phyloP scores from a whole-genome alignment of 768 basidiomycete species.

The Leccinum broughii region DNA sequence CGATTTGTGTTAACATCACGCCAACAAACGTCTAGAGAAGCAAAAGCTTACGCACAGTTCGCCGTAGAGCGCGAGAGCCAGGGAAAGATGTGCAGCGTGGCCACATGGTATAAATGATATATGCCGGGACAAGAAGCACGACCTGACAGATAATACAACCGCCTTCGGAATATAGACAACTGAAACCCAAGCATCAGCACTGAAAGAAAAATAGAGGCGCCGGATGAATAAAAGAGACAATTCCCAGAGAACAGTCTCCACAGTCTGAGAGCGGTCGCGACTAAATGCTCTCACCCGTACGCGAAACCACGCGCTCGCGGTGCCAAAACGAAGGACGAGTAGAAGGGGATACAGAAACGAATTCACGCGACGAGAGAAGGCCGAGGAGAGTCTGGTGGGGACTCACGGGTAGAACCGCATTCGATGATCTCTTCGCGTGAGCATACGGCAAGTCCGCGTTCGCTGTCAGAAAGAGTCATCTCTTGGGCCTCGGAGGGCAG shows the following conservation, averaged over 20 bases:
- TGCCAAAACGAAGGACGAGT: not conserved
- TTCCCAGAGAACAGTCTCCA: slow-evolving; percentile 5
- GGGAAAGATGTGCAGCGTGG: slow-evolving; percentile 56
- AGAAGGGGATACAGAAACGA: not conserved
- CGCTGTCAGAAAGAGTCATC: slow-evolving; percentile 10
- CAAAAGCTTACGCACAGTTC: slow-evolving; percentile 53
- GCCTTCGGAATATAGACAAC: slow-evolving; percentile 67
- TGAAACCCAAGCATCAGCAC: slow-evolving; percentile 29
- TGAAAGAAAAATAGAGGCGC: not conserved
- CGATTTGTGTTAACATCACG: slow-evolving; percentile 9
- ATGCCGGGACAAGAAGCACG: slow-evolving; percentile 47
- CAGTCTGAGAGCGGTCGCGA: slow-evolving; percentile 1
- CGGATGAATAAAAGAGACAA: slow-evolving; percentile 4
- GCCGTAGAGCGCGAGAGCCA: slow-evolving; percentile 61
- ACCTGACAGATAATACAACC: slow-evolving; percentile 60
- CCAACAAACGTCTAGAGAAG: slow-evolving; percentile 1
- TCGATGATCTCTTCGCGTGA: slow-evolving; percentile 27
- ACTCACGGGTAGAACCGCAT: slow-evolving; percentile 30
- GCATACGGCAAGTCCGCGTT: slow-evolving; percentile 24
- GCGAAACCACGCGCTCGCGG: not conserved
- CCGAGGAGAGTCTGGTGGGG: slow-evolving; percentile 13
- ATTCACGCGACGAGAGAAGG: slow-evolving; percentile 8
- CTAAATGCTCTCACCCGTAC: not conserved
- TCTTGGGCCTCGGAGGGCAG: not conserved
- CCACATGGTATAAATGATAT: slow-evolving; percentile 54